These are phyloP conservation scores for Gaeumannomyces sp. DNA, from an alignment of 2,329 filamentous ascomycete species.

Conservation along the genomic window DNA sequence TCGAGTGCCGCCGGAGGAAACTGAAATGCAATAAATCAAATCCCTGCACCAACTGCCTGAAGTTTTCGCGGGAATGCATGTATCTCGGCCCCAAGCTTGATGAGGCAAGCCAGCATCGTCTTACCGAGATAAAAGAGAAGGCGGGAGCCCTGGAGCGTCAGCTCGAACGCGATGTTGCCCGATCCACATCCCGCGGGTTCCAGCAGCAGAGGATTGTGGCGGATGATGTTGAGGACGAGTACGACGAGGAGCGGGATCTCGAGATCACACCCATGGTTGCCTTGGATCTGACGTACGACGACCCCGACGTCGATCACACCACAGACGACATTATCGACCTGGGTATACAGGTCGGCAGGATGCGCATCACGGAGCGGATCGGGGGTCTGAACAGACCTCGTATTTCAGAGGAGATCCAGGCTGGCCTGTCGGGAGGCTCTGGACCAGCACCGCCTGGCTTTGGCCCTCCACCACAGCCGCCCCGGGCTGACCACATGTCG, in stretches of 20 bases:
- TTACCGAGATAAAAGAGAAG: conserved; percentile 74
- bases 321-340: conserved; percentile 62
- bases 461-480: conserved; percentile 1
- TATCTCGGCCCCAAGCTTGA: conserved; percentile 65
- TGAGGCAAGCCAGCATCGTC: conserved; percentile 59
- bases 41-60: conserved; percentile 63
- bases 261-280: conserved; percentile 57
- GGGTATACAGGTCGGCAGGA: conserved; percentile 63
- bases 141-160: conserved; percentile 66
- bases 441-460: background rate
- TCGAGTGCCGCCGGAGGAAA: conserved; percentile 68
- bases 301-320: conserved; percentile 33
- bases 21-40: conserved; percentile 70
- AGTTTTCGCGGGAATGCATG: conserved; percentile 48
- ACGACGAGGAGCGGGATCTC: conserved; percentile 52
- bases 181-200: conserved; percentile 27
- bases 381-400: conserved; percentile 67
- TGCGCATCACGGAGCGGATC: conserved; percentile 68
- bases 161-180: conserved; percentile 61
- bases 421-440: conserved; percentile 23
- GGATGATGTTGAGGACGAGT: conserved; percentile 49
- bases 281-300: conserved; percentile 62
- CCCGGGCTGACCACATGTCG: conserved; percentile 10
- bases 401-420: conserved; percentile 56
- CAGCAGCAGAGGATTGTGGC: conserved; percentile 34